These are phyloP conservation scores for Lodderomyces oxycetoniae DNA, from an alignment of 1,139 yeast genomes.

Conservation along the genomic window DNA sequence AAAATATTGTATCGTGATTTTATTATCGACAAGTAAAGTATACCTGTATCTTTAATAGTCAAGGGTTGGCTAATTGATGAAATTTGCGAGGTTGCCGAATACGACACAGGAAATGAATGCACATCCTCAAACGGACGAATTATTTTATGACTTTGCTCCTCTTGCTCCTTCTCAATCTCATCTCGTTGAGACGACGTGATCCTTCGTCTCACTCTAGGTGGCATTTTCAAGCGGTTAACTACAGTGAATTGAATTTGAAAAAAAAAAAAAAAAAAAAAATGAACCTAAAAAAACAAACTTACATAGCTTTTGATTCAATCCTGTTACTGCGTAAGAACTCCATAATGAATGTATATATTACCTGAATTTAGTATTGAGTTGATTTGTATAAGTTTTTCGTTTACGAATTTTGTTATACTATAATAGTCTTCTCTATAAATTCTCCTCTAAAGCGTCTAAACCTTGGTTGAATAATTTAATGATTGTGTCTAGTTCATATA, in stretches of 20 bases:
- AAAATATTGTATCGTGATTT: constrained; percentile 74
- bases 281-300: no score
- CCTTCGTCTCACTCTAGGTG: constrained; percentile 44
- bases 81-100: constrained; percentile 54
- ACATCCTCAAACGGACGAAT: constrained; percentile 65
- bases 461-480: constrained; percentile 38
- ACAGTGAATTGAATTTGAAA: not conserved
- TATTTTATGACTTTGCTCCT: constrained; percentile 37
- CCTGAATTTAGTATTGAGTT: no score
- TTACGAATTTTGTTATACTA: no score
- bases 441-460: constrained; percentile 37
- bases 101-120: constrained; percentile 69
- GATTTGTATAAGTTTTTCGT: no score
- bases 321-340: no score
- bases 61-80: constrained; percentile 57
- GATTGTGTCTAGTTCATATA: constrained; percentile 38
- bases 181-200: constrained; percentile 45
- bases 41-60: constrained; percentile 69
- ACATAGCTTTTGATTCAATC: no score
- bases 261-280: not conserved
- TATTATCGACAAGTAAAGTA: constrained; percentile 64
- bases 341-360: no score
- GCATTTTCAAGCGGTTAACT: constrained; percentile 22
- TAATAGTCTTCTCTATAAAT: no score
- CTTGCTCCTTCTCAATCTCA: constrained; percentile 44